Evolutionary conservation across 768 basidiomycete genomes (phyloP), one percentile per base, ranked within the genome.

Genomic region (Boletus coccyginus): DNA sequence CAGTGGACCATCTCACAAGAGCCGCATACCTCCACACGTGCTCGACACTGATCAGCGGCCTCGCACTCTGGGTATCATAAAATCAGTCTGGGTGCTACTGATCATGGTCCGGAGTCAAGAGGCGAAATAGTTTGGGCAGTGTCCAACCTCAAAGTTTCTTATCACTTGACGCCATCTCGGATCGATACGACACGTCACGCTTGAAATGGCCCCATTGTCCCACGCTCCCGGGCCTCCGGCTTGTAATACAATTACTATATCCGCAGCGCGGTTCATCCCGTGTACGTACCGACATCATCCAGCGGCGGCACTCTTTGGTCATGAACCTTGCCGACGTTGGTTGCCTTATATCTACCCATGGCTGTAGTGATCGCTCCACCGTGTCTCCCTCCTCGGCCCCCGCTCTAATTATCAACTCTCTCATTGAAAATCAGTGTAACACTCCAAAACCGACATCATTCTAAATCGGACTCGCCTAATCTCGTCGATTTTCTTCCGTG

Each of bases 121-220:
- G 49, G 35, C 19, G 17, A 44, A 54, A 56, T 13, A 10, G 11
- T 35, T 12, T 35, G 46, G 36, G 7, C 12, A 19, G 52, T 50
- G n/a, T 51, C 33, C 54, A 47, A 52, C 52, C 17, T 31, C 45
- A n/a, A n/a, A n/a, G n/a, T n/a, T 17, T 59, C 59, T 69, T 69
- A 69, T 68, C 66, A 16, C 45, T 58, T 52, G 40, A 59, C 31
- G 8, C 21, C 33, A 57, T 16, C 43, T 63, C 66, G 67, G 67
- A 67, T 67, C 67, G 66, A 67, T 69, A 51, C 66, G 64, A 64
- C 14, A 17, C 12, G 6, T 41, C 41, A 6, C 32, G 6, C 59
- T 10, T 1, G 3, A 53, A 21, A 46, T 46, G 49, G 38, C 2
- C 52, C 27, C 0, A 16, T 35, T 19, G 2, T 58, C 56, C n/a